These are phyloP conservation scores for Kluyveromyces nonfermentans DNA, from an alignment of 805 yeast genomes.

Conservation along the genomic window DNA sequence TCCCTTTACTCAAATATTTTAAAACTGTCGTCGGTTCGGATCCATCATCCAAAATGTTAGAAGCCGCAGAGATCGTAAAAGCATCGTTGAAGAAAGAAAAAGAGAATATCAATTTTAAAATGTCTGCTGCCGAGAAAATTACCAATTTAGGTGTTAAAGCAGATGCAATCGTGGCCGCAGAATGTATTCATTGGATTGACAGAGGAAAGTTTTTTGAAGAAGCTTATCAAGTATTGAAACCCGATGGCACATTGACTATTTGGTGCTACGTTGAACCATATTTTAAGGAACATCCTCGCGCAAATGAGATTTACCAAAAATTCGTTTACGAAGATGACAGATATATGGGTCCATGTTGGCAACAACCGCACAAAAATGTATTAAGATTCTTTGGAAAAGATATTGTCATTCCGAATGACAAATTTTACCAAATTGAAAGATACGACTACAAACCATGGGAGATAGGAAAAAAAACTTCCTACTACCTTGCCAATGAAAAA, in stretches of 20 bases:
- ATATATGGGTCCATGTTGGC: slow-evolving; percentile 60
- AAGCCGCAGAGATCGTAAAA: slow-evolving; percentile 27
- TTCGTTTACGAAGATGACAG: slow-evolving; percentile 39
- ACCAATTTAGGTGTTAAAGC: slow-evolving; percentile 13
- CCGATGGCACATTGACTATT: slow-evolving; percentile 56
- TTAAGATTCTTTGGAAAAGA: slow-evolving; percentile 37
- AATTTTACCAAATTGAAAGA: slow-evolving; percentile 35
- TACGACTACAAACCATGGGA: slow-evolving; percentile 26
- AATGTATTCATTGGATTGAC: slow-evolving; percentile 71
- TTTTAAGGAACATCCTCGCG: slow-evolving; percentile 42
- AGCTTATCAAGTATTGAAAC: slow-evolving; percentile 39
- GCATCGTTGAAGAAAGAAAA: slow-evolving; percentile 7
- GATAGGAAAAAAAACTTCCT: slow-evolving; percentile 18
- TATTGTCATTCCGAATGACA: slow-evolving; percentile 36
- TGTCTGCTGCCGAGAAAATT: slow-evolving; percentile 22
- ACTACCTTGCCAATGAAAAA: slow-evolving; percentile 34
- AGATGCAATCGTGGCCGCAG: slow-evolving; percentile 59
- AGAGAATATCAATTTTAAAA: slow-evolving; percentile 15
- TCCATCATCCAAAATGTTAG: slow-evolving; percentile 44
- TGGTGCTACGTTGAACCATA: slow-evolving; percentile 70
- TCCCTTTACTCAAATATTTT: slow-evolving; percentile 37
- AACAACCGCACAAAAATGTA: slow-evolving; percentile 53
- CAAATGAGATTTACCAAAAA: slow-evolving; percentile 46
- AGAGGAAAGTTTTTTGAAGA: slow-evolving; percentile 42
- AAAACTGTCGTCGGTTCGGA: slow-evolving; percentile 47